Evolutionary conservation across 2,329 filamentous ascomycete species (phyloP).

Genomic region (Trichoderma sp.): DNA sequence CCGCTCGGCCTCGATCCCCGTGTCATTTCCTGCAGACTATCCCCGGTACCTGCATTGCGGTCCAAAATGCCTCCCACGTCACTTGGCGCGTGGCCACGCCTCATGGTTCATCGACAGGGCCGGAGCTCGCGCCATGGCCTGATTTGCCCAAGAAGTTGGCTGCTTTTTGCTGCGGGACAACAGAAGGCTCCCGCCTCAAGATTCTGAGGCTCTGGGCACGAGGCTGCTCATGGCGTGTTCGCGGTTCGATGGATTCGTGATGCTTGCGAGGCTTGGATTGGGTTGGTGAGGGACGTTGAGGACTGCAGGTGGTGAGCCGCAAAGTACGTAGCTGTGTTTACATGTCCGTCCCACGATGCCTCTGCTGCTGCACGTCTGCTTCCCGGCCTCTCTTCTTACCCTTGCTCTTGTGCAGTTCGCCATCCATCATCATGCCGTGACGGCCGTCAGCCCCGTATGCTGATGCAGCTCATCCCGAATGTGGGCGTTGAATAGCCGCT

Average conservation of each 20-base stretch:
- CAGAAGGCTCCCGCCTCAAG: not conserved
- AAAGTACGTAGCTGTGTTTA: not conserved
- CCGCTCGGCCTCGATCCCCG: constrained; percentile 14
- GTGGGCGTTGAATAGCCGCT: constrained; percentile 25
- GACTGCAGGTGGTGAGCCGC: not conserved
- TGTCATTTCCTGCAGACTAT: constrained; percentile 20
- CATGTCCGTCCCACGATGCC: not conserved
- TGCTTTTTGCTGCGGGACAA: not conserved
- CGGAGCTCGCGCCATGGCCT: constrained; percentile 9
- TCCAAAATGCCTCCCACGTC: constrained; percentile 27
- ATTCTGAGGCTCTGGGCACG: not conserved
- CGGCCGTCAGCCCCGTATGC: constrained; percentile 18
- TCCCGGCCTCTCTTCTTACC: not conserved
- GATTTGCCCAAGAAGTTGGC: constrained; percentile 4
- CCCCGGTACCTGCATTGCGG: constrained; percentile 26
- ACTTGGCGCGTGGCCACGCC: constrained; percentile 23
- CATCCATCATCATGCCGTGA: constrained; percentile 2
- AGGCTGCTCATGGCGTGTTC: constrained; percentile 3
- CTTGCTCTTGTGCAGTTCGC: not conserved
- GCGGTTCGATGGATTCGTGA: not conserved
- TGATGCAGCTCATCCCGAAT: constrained; percentile 22
- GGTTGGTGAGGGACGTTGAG: not conserved
- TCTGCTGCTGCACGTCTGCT: not conserved
- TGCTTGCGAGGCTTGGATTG: not conserved
- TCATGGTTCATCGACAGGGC: constrained; percentile 1